Evolutionary conservation across 352 stramenopile genomes (phyloP), one percentile per base, ranked within the genome.

Genomic region (Pythium dissimile): DNA sequence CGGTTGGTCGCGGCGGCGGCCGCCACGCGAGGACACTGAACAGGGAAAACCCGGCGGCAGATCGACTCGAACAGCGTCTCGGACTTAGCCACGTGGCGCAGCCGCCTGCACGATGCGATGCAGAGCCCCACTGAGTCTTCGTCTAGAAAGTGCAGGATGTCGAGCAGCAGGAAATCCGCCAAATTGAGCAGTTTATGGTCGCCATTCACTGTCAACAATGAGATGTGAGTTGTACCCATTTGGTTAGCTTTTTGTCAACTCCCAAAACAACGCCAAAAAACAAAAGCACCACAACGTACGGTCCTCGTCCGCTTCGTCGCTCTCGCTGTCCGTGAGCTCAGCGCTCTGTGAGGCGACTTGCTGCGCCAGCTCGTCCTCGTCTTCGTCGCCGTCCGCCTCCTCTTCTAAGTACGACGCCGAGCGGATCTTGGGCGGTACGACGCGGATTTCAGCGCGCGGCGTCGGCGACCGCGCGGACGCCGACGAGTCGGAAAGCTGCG

Each of bases 21-120:
- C n/a, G 49, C 72, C 3, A 75, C 77, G 32, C 69, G 72, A 0
- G 69, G 73, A 54, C 71, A 76, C 56, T 93, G 83, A 44, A 73
- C 70, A 0, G 80, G 77, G 59, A 88, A 92, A 28, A 91, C 86
- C 12, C 77, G 79, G 30, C 77, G 72, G 44, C 83, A 93, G 28
- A 91, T 57, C 35, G 69, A 67, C 60, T 89, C 77, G 47, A 84
- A 90, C 5, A 92, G 50, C 38, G 75, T 67, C 37, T 92, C 80
- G 0, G 76, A 71, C 12, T 67, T 69, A 10, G 66, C 70, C 6
- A 88, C 69, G 26, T 83, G 71, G 20, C 75, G 60, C 54, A 89
- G 65, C 21, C 77, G 66, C 47, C 78, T 82, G 66, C 79, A 93
- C 3, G 69, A 50, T 35, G 60, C 72, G n/a, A 79, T 68, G 44